phyloP scores from a whole-genome alignment of 768 basidiomycete genomes.

The Pulveroboletus ravenelii region DNA sequence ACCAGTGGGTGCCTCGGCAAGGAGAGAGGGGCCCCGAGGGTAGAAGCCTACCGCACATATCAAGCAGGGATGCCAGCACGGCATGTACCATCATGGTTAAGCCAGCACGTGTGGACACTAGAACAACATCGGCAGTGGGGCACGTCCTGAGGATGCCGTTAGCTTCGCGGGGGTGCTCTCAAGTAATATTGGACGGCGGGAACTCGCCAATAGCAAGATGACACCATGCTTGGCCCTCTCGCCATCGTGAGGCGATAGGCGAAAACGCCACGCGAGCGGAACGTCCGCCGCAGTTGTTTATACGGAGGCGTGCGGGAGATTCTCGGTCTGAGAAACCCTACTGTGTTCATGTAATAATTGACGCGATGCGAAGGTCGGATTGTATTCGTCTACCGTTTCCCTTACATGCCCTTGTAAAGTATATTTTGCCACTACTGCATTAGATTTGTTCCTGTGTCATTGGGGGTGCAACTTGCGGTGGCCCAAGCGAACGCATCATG shows the following conservation, averaged over 20 bases:
- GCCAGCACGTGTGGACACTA: neutral
- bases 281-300: neutral
- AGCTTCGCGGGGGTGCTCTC: neutral
- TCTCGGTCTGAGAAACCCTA: neutral
- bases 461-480: neutral
- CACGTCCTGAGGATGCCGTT: constrained; percentile 11
- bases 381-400: neutral
- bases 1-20: neutral
- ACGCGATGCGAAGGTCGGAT: neutral
- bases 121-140: constrained; percentile 1
- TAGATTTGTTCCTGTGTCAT: neutral
- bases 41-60: neutral
- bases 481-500: neutral
- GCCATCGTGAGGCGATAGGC: neutral
- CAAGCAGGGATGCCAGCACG: neutral
- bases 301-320: neutral
- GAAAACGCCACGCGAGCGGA: neutral
- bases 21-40: neutral
- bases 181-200: neutral
- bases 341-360: neutral
- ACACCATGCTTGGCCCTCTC: neutral
- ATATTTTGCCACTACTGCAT: neutral
- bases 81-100: neutral
- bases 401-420: neutral
- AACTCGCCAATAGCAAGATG: neutral